phyloP scores from a whole-genome alignment of 805 yeast species.

The Zygoascus ofunaensis region DNA sequence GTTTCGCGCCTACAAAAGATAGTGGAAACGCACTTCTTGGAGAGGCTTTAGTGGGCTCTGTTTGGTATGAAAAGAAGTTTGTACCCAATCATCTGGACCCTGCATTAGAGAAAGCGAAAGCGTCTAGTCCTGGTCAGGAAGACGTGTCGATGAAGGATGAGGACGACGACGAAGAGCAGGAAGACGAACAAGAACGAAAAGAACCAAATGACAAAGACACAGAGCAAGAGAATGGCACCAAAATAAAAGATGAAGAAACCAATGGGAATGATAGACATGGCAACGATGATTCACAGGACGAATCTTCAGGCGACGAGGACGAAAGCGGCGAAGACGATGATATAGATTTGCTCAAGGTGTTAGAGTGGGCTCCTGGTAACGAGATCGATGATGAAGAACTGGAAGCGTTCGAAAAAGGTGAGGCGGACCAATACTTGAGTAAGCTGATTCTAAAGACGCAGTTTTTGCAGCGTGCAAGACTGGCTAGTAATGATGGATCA shows the following conservation, averaged over 20 bases:
- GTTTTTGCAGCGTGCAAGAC: slow-evolving; percentile 41
- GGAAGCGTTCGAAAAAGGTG: slow-evolving; percentile 37
- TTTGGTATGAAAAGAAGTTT: slow-evolving; percentile 27
- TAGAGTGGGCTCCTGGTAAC: slow-evolving; percentile 43
- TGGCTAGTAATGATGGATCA: slow-evolving; percentile 20
- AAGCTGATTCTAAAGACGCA: slow-evolving; percentile 41
- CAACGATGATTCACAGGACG: slow-evolving; percentile 5
- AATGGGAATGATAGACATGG: neutral
- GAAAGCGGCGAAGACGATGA: slow-evolving; percentile 8
- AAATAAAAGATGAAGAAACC: neutral
- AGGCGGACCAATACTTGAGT: slow-evolving; percentile 36
- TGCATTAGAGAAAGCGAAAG: neutral
- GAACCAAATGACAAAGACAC: slow-evolving; percentile 10
- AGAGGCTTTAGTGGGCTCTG: slow-evolving; percentile 25
- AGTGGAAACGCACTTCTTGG: slow-evolving; percentile 48
- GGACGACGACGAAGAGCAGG: slow-evolving; percentile 16
- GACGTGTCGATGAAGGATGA: slow-evolving; percentile 13
- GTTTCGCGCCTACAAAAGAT: slow-evolving; percentile 61
- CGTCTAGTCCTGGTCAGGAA: neutral
- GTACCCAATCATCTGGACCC: neutral
- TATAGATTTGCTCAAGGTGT: slow-evolving; percentile 27
- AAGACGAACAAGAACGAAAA: too few relatives aligned
- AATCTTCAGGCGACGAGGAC: neutral
- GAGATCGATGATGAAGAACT: slow-evolving; percentile 44
- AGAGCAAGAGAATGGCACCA: neutral